Percentiles rank a stretch among this genome's conserved stretches.
Evolutionary conservation across 345 rosid genomes (phyloP).

Genomic region (Bruguiera sexangula): DNA sequence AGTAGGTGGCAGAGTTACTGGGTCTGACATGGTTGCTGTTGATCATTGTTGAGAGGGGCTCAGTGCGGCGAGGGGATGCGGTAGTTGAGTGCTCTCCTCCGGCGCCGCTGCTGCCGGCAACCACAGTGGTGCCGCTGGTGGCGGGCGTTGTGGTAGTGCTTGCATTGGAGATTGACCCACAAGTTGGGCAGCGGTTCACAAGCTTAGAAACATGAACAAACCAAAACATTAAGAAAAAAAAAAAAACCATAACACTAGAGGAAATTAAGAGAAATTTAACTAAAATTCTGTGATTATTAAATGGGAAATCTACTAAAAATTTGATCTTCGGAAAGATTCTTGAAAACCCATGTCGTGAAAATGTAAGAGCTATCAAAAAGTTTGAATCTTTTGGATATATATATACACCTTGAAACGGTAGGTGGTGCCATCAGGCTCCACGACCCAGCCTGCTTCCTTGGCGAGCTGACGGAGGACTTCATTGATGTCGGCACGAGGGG

Average conservation of each 20-base stretch:
- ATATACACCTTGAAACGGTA: slow-evolving; percentile 29
- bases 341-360: not conserved
- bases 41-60: slow-evolving; percentile 7
- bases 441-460: slow-evolving; percentile 50
- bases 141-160: slow-evolving; percentile 31
- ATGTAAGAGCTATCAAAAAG: not conserved
- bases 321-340: too few species aligned
- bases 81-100: slow-evolving; percentile 38
- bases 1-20: slow-evolving; percentile 6
- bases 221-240: not conserved
- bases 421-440: slow-evolving; percentile 51
- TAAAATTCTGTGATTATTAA: too few species aligned
- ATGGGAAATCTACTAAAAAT: too few species aligned
- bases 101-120: slow-evolving; percentile 3
- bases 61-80: slow-evolving; percentile 29
- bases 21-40: not conserved
- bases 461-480: slow-evolving; percentile 50
- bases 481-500: slow-evolving; percentile 48
- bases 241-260: not conserved
- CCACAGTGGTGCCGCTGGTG: slow-evolving; percentile 28
- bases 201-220: slow-evolving; percentile 12
- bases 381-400: not conserved
- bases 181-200: slow-evolving; percentile 34
- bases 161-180: slow-evolving; percentile 19
- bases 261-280: not conserved